Evolutionary conservation across 257 asterid species (phyloP), one percentile per base, ranked within the genome.

Genomic region (Ligustrum vulgare): DNA sequence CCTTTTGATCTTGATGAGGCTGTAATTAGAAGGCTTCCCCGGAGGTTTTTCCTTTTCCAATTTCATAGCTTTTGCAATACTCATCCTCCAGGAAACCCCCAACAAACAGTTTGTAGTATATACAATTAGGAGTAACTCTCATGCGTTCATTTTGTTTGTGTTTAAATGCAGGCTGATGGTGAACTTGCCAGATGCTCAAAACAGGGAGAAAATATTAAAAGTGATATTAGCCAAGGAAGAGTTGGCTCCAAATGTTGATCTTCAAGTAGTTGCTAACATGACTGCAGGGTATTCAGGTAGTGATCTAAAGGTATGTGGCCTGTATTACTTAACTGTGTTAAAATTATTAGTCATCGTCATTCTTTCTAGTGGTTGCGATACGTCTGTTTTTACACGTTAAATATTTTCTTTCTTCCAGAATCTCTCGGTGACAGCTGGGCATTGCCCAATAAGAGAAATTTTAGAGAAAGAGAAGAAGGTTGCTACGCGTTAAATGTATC

Each of bases 391-490:
- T 51, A 49, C 16, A 20, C 62, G 72, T 63, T 63, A 7, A 66
- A 39, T 58, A 37, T 45, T 74, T 65, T 41, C 49, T 23, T 69
- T 76, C 1, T 69, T 72, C 71, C 91, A 91, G 98, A 93, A 93
- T 86, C 88, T 93, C 2, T 91, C 96, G 62, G 93, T 88, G 73
- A 83, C 92, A 51, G 95, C 95, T 79, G 97, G 97, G 22, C 89
- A 93, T 84, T 86, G 91, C 83, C 97, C 98, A 51, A 89, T 93
- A 67, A 79, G 97, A 87, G 96, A 93, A 72, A 81, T 93, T 82
- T 75, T 93, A 81, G 95, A 87, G 86, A 87, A 85, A 86, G 98
- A 93, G 80, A 90, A 93, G 86, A 86, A 89, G 96, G 98, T 91
- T 72, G 67, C 80, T 58, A 54, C 3, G 13, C 41, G 78, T 16